Conservation (phyloP, 352 stramenopile genomes). For the Globisporangium sylvaticum region DNA sequence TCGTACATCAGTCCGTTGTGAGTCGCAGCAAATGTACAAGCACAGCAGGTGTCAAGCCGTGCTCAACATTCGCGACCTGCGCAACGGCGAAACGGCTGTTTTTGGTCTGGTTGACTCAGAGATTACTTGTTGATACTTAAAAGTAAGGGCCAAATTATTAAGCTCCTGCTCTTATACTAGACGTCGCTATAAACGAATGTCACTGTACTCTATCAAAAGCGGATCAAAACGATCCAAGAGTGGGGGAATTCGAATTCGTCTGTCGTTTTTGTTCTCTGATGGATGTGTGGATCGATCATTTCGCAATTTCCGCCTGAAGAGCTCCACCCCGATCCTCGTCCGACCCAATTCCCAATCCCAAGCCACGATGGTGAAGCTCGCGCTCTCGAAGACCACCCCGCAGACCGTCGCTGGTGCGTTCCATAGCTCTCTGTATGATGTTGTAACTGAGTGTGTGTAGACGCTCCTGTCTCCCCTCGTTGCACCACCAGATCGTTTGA, state of each 20-base stretch:
- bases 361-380: conserved; percentile 35
- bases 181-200: background rate
- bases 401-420: conserved; percentile 42
- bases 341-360: background rate
- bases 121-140: too few species aligned
- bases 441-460: background rate
- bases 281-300: conserved; percentile 1
- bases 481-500: background rate
- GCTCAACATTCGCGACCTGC: too few species aligned
- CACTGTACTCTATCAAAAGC: background rate
- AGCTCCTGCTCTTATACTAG: background rate
- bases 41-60: too few species aligned
- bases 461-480: background rate
- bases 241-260: conserved; percentile 2
- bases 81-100: too few species aligned
- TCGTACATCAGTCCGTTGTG: too few species aligned
- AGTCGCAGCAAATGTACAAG: too few species aligned
- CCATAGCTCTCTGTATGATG: background rate
- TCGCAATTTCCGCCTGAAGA: background rate
- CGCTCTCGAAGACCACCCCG: conserved; percentile 48
- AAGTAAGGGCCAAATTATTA: too few species aligned
- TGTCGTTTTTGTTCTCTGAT: background rate
- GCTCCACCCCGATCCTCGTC: background rate
- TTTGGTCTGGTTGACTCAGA: too few species aligned
- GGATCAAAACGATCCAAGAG: background rate